These are phyloP conservation scores for Fusarium multiceps DNA, from an alignment of 2,329 filamentous ascomycete genomes.

Conservation along the genomic window DNA sequence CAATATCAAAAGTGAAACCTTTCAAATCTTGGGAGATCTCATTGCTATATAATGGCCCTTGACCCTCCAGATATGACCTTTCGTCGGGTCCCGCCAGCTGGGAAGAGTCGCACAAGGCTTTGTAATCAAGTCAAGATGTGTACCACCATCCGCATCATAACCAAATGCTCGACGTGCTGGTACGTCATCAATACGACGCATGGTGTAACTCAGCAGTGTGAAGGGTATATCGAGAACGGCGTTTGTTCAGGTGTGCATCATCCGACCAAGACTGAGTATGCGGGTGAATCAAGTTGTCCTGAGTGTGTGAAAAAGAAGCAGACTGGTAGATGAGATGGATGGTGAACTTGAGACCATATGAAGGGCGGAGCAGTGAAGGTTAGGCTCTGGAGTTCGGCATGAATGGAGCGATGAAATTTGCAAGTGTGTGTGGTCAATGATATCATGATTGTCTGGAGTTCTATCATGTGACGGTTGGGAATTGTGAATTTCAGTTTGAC, in stretches of 20 bases:
- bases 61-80: not conserved
- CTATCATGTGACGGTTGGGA: not conserved
- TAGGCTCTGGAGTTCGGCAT: not conserved
- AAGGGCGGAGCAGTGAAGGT: not conserved
- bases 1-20: not conserved
- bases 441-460: not conserved
- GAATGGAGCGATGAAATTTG: not conserved
- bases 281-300: not conserved
- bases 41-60: not conserved
- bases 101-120: not conserved
- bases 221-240: not conserved
- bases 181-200: slow-evolving; percentile 1
- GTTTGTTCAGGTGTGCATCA: not conserved
- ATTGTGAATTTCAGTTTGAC: not conserved
- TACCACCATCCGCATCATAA: not conserved
- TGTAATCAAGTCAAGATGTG: not conserved
- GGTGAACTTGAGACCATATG: too few species aligned
- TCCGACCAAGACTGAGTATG: not conserved
- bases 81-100: not conserved
- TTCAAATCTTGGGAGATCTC: not conserved
- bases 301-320: not conserved
- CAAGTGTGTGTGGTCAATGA: not conserved
- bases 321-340: not conserved
- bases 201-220: not conserved
- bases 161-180: not conserved